These are phyloP conservation scores for Fusarium sororula DNA, from an alignment of 2,329 filamentous ascomycete genomes.

Conservation along the genomic window DNA sequence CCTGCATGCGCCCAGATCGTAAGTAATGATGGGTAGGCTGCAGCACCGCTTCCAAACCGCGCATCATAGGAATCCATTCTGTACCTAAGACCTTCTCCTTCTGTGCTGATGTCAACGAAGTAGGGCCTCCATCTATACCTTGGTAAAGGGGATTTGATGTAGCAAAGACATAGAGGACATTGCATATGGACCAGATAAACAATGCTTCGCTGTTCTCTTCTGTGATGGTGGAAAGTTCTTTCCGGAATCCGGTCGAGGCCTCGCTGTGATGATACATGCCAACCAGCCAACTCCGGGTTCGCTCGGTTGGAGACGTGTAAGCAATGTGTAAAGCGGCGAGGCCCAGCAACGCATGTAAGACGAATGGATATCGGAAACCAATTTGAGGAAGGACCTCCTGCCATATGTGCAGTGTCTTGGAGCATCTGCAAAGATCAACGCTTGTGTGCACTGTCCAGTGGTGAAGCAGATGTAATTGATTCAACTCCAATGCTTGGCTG, in stretches of 20 bases:
- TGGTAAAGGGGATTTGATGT: neutral
- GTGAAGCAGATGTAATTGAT: neutral
- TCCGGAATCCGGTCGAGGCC: neutral
- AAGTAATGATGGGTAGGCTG: neutral
- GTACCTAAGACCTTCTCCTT: neutral
- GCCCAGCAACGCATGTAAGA: neutral
- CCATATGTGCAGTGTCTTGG: neutral
- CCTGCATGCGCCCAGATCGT: accelerated
- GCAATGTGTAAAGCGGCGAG: neutral
- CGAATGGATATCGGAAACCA: neutral
- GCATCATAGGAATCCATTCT: neutral
- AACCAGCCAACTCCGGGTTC: accelerated
- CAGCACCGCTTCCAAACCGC: neutral
- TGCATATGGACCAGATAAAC: neutral
- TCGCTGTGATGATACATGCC: neutral
- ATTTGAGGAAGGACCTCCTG: neutral
- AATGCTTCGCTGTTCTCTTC: neutral
- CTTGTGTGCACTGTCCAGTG: neutral
- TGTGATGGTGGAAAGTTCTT: neutral
- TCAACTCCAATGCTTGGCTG: accelerated
- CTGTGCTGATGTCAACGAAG: accelerated
- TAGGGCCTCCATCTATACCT: neutral
- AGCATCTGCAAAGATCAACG: neutral
- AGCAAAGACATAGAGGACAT: neutral
- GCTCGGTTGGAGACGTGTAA: neutral